Evolutionary conservation across 345 rosid genomes (phyloP), one percentile per base, ranked within the genome.

Genomic region (Conringia planisiliqua): DNA sequence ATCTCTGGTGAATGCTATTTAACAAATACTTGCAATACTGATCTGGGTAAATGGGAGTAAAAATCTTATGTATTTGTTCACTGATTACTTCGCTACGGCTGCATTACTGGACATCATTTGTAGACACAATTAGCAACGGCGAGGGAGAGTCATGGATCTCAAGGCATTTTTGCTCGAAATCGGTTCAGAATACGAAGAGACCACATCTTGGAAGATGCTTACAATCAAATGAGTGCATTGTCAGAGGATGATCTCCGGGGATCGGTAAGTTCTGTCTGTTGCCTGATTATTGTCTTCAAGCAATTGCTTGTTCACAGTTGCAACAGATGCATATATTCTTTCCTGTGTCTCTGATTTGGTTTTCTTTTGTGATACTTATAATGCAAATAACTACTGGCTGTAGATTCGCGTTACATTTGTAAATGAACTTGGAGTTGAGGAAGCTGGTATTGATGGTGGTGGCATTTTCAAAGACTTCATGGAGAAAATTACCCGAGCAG

Each of bases 391-490:
- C 33, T 65, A 48, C 73, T 65, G 81, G 26, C 32, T 38, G 79
- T 86, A 95, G 99, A 92, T 95, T 78, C 99, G 99, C 9, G 98
- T 95, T 63, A 72, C 94, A 74, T 95, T 90, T 62, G 90, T 95
- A 69, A 95, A 95, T 77, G 99, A 95, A 83, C 87, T 90, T 73
- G 99, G 99, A 79, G 99, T 89, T 61, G 99, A 95, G 86, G 99
- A 95, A 84, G 99, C 99, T 85, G 99, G 99, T 60, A 92, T 95
- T 71, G 99, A 95, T 82, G 99, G 99, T 65, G 99, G 98, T 77
- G 99, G 98, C 58, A 95, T 95, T 81, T 95, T 95, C 83, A 95
- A 95, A 86, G 99, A 95, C 86, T 95, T 95, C 76, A 92, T 95
- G 99, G 98, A 95, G 78, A 95, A 95, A 73, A 95, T 95, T 62